phyloP scores from a whole-genome alignment of 1,284 basidiomycete species.

The Cryptococcus wingfieldii region DNA sequence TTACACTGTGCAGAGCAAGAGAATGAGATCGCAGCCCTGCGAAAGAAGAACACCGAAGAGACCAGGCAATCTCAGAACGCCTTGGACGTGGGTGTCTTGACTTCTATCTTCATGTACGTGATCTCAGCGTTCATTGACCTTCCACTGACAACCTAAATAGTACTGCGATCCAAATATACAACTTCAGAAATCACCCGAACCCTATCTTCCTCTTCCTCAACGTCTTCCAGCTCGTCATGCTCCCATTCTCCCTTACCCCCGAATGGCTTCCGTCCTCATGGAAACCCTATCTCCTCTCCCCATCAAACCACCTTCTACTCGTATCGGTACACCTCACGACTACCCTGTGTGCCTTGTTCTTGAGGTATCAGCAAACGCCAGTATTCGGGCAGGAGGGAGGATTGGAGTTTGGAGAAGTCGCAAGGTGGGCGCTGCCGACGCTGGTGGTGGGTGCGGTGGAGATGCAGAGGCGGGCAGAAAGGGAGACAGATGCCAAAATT shows the following conservation, averaged over 20 bases:
- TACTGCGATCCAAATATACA: constrained; percentile 12
- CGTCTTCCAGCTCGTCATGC: constrained; percentile 22
- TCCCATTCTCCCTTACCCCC: constrained; percentile 35
- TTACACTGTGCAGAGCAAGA: constrained; percentile 31
- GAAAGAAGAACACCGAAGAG: constrained; percentile 22
- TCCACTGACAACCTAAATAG: not conserved
- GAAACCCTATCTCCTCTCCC: constrained; percentile 14
- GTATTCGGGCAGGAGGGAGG: not conserved
- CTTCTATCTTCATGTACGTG: constrained; percentile 30
- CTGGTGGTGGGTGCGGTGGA: constrained; percentile 30
- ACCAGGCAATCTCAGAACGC: constrained; percentile 21
- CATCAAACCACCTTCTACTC: constrained; percentile 21
- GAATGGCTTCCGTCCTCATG: constrained; percentile 14
- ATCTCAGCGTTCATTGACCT: not conserved
- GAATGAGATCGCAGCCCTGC: constrained; percentile 27
- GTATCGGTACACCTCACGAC: constrained; percentile 16
- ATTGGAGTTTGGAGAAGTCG: constrained; percentile 18
- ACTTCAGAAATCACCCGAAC: constrained; percentile 1
- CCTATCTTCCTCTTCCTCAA: constrained; percentile 13
- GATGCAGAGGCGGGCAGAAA: constrained; percentile 31
- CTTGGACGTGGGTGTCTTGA: constrained; percentile 32
- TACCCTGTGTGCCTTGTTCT: constrained; percentile 5
- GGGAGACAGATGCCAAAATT: constrained; percentile 21
- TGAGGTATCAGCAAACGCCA: constrained; percentile 1
- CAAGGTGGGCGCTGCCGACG: constrained; percentile 31